These are phyloP conservation scores for Brassica incana DNA, from an alignment of 345 rosid species.

Conservation along the genomic window DNA sequence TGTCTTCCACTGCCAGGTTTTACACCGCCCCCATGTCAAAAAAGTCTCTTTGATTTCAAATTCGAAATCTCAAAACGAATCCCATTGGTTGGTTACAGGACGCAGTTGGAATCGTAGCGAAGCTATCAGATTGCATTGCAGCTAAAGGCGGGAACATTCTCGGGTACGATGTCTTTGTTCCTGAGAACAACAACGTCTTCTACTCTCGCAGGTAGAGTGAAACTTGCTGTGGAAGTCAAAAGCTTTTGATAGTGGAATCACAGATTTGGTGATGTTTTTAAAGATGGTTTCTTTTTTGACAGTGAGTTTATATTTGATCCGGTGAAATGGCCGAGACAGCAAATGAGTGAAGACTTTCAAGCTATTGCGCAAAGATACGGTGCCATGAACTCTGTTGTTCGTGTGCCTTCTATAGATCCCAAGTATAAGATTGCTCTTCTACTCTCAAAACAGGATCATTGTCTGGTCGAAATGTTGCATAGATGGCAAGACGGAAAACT, in stretches of 20 bases:
- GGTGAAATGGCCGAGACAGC: constrained; percentile 70
- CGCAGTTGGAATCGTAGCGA: constrained; percentile 65
- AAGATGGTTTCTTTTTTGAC: constrained; percentile 27
- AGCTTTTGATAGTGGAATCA: not conserved
- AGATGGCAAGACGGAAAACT: constrained; percentile 89
- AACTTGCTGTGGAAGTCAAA: not conserved
- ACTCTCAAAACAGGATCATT: constrained; percentile 89
- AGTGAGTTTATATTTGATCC: constrained; percentile 68
- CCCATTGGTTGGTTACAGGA: constrained; percentile 4
- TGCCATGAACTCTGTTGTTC: constrained; percentile 69
- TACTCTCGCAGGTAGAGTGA: constrained; percentile 21
- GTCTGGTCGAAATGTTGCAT: constrained; percentile 81
- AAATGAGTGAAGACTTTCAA: constrained; percentile 72
- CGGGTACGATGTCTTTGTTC: constrained; percentile 86
- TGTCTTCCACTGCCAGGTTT: constrained; percentile 79
- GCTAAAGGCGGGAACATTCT: constrained; percentile 93
- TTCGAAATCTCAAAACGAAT: not conserved
- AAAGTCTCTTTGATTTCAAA: not conserved
- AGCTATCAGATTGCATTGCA: constrained; percentile 87
- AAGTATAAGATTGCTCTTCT: constrained; percentile 85
- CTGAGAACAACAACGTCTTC: constrained; percentile 70
- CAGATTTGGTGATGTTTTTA: not conserved
- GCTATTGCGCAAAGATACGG: constrained; percentile 54
- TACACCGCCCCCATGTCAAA: no score
- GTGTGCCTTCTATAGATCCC: constrained; percentile 79